Percentiles rank a stretch among this genome's conserved stretches.
Evolutionary conservation across 2,329 filamentous ascomycete genomes (phyloP).

Genomic region (Elsinoe fawcettii): DNA sequence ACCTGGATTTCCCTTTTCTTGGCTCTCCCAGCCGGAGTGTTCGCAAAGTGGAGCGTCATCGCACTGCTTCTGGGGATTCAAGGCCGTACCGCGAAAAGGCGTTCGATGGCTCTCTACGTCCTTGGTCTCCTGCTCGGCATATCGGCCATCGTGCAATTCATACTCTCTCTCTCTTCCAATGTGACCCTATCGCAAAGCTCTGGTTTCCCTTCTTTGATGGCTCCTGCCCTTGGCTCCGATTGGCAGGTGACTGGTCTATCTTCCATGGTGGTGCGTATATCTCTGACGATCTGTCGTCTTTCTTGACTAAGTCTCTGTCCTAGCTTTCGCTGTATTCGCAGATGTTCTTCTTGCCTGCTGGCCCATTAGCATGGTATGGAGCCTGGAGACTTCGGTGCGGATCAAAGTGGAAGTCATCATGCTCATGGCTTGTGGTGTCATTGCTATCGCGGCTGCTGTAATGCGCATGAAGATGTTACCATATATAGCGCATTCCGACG

Average conservation of each 20-base stretch:
- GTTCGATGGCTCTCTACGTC: neutral
- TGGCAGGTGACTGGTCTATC: neutral
- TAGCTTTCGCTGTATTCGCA: neutral
- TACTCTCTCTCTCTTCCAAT: neutral
- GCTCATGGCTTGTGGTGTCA: neutral
- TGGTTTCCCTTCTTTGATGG: neutral
- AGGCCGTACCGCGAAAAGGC: neutral
- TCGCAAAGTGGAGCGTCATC: neutral
- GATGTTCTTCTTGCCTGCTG: neutral
- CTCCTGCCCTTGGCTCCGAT: neutral
- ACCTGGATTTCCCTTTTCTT: conserved; percentile 4
- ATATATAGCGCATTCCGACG: neutral
- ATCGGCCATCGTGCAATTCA: neutral
- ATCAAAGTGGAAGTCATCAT: neutral
- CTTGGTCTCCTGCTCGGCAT: neutral
- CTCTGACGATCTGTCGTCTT: neutral
- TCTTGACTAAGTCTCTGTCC: neutral
- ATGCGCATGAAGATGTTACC: neutral
- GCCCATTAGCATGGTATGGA: neutral
- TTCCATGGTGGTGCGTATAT: neutral
- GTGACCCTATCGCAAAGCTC: neutral
- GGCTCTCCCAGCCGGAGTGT: neutral
- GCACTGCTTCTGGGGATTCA: neutral
- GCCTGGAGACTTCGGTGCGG: neutral
- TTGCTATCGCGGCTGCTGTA: neutral